Evolutionary conservation across 1,139 yeast species (phyloP).

Genomic region (Geotrichum cucujoidarum): DNA sequence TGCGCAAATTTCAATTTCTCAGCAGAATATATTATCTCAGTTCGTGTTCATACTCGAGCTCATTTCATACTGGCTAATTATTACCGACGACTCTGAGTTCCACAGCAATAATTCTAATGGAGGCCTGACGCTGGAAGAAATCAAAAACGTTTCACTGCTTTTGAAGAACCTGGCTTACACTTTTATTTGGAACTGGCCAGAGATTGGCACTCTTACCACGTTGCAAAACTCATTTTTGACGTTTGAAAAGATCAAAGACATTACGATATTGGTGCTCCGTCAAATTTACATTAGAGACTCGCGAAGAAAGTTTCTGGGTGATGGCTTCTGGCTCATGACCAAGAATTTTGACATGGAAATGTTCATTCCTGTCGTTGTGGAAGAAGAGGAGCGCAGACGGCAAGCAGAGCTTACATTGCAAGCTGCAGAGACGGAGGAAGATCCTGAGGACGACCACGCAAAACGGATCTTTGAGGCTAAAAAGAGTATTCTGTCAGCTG

Average conservation of each 20-base stretch:
- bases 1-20: background rate
- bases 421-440: conserved; percentile 11
- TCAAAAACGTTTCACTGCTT: conserved; percentile 45
- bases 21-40: conserved; percentile 23
- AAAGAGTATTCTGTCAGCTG: background rate
- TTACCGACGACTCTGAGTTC: conserved; percentile 68
- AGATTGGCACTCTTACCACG: conserved; percentile 2
- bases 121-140: conserved; percentile 45
- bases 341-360: conserved; percentile 26
- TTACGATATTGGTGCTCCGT: conserved; percentile 45
- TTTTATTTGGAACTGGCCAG: conserved; percentile 45
- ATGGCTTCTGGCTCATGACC: conserved; percentile 53
- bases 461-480: background rate
- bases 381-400: conserved; percentile 39
- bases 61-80: conserved; percentile 53
- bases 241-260: conserved; percentile 10
- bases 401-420: conserved; percentile 15
- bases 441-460: background rate
- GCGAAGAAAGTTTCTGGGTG: conserved; percentile 52
- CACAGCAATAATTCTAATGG: conserved; percentile 24
- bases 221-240: conserved; percentile 1
- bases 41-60: conserved; percentile 45
- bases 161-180: conserved; percentile 54
- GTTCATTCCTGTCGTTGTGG: conserved; percentile 38
- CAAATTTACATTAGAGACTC: conserved; percentile 69